A percentile compares a stretch with the other conserved stretches of the same genome.
These are phyloP conservation scores for Neurospora terricola DNA, from an alignment of 495 filamentous ascomycete genomes.

Conservation along the genomic window DNA sequence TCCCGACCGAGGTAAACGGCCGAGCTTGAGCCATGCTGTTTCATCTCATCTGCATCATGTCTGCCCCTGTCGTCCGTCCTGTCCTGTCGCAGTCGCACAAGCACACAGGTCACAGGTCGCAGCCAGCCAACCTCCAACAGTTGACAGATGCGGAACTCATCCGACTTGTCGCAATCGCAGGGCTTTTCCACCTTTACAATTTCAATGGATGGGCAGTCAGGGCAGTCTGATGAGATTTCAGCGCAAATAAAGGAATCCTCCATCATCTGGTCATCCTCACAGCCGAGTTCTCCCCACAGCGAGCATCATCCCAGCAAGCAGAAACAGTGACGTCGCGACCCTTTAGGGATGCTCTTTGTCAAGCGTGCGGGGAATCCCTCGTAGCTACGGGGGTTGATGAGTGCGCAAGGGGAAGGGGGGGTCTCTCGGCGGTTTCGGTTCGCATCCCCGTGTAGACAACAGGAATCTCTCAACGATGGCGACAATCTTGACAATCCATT, in stretches of 20 bases:
- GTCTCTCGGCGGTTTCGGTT: background rate
- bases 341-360: background rate
- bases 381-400: too few species aligned
- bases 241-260: background rate
- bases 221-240: too few species aligned
- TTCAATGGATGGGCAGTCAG: too few species aligned
- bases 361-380: background rate
- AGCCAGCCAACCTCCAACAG: background rate
- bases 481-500: background rate
- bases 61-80: background rate
- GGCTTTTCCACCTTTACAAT: too few species aligned
- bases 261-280: background rate
- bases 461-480: background rate
- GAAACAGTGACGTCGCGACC: background rate
- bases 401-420: too few species aligned
- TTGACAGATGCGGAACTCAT: background rate
- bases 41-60: background rate
- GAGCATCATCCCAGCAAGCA: background rate
- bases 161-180: background rate
- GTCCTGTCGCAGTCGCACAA: background rate
- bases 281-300: background rate
- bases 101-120: background rate
- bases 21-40: background rate
- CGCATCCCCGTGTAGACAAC: background rate
- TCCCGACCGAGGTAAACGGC: background rate